Evolutionary conservation across 2,329 filamentous ascomycete species (phyloP).

Genomic region (Didymella lethalis): DNA sequence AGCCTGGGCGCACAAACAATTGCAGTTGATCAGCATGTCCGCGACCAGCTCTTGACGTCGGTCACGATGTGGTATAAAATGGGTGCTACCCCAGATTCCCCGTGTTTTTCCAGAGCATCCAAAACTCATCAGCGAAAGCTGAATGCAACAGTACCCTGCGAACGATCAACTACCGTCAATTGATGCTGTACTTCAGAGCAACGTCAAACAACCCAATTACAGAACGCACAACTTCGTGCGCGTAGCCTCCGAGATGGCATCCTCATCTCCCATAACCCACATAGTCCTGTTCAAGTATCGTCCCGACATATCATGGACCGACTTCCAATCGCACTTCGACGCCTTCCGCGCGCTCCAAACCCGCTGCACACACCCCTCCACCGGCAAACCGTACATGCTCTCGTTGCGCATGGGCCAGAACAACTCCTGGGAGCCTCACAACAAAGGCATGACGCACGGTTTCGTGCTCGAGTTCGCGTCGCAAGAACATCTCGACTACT

Average conservation of each 20-base stretch:
- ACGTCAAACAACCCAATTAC: no score
- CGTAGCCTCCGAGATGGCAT: not conserved
- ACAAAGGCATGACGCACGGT: conserved; percentile 48
- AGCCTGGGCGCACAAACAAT: not conserved
- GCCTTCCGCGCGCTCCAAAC: conserved; percentile 39
- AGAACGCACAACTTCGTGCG: no score
- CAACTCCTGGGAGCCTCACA: conserved; percentile 43
- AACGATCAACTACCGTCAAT: conserved; percentile 5
- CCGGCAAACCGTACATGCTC: conserved; percentile 43
- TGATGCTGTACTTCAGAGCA: conserved; percentile 1
- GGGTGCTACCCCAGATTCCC: not conserved
- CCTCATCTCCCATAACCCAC: conserved; percentile 37
- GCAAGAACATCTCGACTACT: conserved; percentile 47
- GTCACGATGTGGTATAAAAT: conserved; percentile 1
- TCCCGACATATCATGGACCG: conserved; percentile 41
- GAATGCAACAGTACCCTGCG: conserved; percentile 7
- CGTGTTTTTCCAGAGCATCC: not conserved
- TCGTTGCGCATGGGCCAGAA: conserved; percentile 47
- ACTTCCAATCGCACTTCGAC: conserved; percentile 44
- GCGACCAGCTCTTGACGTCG: not conserved
- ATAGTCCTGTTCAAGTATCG: conserved; percentile 50
- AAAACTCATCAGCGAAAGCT: not conserved
- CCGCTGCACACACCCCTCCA: conserved; percentile 35
- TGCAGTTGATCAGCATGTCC: not conserved
- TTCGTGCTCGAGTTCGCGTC: conserved; percentile 47